Percentiles rank a stretch among this genome's conserved stretches.
phyloP scores from a whole-genome alignment of 2,329 filamentous ascomycete species.

The Didymella glomerata region DNA sequence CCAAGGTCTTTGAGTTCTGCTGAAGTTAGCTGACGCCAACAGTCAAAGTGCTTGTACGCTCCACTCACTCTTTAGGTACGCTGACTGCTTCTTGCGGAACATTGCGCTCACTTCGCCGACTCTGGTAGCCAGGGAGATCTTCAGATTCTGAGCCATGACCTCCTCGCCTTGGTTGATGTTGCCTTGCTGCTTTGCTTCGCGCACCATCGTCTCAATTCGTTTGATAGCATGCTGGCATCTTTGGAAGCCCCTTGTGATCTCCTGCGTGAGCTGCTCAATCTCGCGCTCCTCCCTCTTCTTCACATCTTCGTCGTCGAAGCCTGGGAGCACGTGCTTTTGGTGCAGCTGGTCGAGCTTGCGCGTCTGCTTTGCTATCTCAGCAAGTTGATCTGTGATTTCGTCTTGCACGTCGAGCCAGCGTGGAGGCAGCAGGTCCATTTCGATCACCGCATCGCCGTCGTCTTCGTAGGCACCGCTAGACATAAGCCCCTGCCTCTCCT shows the following conservation, averaged over 20 bases:
- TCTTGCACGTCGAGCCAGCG: conserved; percentile 96
- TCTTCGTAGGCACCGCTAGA: conserved; percentile 79
- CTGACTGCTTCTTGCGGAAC: conserved; percentile 97
- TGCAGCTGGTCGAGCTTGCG: conserved; percentile 89
- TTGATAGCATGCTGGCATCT: conserved; percentile 89
- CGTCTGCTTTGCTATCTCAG: conserved; percentile 82
- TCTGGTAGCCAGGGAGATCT: conserved; percentile 85
- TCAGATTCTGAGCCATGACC: conserved; percentile 94
- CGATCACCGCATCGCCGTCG: conserved; percentile 93
- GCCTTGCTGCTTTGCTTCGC: conserved; percentile 76
- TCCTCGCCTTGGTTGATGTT: conserved; percentile 84
- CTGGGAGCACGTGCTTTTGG: conserved; percentile 94
- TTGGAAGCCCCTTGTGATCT: conserved; percentile 88
- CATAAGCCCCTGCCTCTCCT: conserved; percentile 84
- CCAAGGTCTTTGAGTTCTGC: conserved; percentile 56
- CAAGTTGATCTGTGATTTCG: conserved; percentile 84
- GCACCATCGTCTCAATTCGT: conserved; percentile 85
- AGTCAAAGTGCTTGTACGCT: background rate
- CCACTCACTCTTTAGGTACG: conserved; percentile 85
- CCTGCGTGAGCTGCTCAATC: conserved; percentile 89
- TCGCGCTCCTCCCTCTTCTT: conserved; percentile 86
- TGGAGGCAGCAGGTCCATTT: conserved; percentile 96
- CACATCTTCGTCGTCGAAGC: conserved; percentile 93
- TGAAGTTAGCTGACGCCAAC: conserved; percentile 23
- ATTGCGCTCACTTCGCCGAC: conserved; percentile 91